Percentiles rank a stretch among this genome's conserved stretches.
phyloP scores from a whole-genome alignment of 352 stramenopile genomes.

The Globisporangium canariense region DNA sequence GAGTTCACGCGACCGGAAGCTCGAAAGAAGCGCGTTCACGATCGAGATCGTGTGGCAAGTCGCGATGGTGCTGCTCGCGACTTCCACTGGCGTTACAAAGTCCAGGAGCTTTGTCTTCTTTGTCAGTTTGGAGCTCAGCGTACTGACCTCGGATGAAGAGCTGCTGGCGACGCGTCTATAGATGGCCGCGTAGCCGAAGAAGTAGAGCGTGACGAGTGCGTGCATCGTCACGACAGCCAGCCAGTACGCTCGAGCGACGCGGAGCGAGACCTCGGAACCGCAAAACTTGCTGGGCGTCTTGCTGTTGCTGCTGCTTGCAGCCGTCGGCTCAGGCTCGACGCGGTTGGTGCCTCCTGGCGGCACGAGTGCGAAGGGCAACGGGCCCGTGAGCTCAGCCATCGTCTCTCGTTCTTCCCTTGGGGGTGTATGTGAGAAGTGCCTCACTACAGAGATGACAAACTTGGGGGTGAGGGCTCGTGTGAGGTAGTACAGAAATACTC shows the following conservation, averaged over 20 bases:
- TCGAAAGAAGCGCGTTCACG: constrained; percentile 17
- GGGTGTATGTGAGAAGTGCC: neutral
- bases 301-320: neutral
- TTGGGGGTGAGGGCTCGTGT: neutral
- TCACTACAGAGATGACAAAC: neutral
- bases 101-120: neutral
- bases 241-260: constrained; percentile 12
- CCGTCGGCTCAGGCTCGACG: neutral
- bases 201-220: constrained; percentile 5
- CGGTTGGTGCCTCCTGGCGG: neutral
- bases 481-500: neutral
- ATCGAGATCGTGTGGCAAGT: constrained; percentile 13
- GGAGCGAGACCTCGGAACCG: constrained; percentile 7
- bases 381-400: neutral
- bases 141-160: neutral
- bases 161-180: constrained; percentile 7
- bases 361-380: constrained; percentile 9
- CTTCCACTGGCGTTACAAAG: constrained; percentile 11
- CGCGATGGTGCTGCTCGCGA: constrained; percentile 12
- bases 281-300: neutral
- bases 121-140: neutral
- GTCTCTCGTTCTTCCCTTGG: neutral
- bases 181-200: constrained; percentile 14
- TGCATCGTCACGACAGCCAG: constrained; percentile 1
- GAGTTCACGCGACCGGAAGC: constrained; percentile 12